These are phyloP conservation scores for Colletotrichum ledebouriae DNA, from an alignment of 2,329 filamentous ascomycete genomes.

Conservation along the genomic window DNA sequence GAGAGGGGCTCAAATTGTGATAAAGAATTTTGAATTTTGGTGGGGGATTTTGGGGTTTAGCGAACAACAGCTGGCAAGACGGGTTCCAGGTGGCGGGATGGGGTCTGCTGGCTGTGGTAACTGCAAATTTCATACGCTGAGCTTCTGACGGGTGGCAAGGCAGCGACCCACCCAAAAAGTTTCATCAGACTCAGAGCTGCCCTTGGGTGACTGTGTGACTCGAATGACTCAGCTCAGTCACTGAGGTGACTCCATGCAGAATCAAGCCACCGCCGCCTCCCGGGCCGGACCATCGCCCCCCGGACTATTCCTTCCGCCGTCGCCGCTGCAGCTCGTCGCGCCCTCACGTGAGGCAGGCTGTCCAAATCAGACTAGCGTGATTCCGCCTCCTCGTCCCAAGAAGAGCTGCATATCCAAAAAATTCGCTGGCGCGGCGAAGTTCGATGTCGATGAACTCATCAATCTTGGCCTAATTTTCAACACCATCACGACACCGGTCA, in stretches of 20 bases:
- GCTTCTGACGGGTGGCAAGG: conserved; percentile 18
- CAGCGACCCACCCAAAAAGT: conserved; percentile 23
- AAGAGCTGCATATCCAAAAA: conserved; percentile 41
- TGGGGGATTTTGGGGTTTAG: conserved; percentile 42
- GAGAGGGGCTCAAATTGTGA: conserved; percentile 40
- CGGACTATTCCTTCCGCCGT: conserved; percentile 22
- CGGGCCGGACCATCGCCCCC: neutral
- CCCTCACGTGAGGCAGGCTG: neutral
- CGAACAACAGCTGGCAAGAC: conserved; percentile 37
- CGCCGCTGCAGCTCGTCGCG: conserved; percentile 15
- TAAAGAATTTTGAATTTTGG: conserved; percentile 40
- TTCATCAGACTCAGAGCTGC: conserved; percentile 14
- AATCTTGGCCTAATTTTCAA: conserved; percentile 33
- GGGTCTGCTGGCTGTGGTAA: neutral
- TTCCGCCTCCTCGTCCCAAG: neutral
- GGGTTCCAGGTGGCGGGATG: conserved; percentile 30
- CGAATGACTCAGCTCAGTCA: too few relatives aligned
- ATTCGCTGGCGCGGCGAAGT: conserved; percentile 39
- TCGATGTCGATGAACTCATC: conserved; percentile 37
- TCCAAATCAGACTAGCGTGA: conserved; percentile 24
- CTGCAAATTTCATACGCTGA: neutral
- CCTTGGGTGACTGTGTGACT: conserved; percentile 14
- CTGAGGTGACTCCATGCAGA: neutral
- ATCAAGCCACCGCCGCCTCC: too few relatives aligned
- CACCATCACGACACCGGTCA: conserved; percentile 38